Base-by-base conservation (phyloP, 345 rosid genomes). In the Tarenaya hassleriana region DNA sequence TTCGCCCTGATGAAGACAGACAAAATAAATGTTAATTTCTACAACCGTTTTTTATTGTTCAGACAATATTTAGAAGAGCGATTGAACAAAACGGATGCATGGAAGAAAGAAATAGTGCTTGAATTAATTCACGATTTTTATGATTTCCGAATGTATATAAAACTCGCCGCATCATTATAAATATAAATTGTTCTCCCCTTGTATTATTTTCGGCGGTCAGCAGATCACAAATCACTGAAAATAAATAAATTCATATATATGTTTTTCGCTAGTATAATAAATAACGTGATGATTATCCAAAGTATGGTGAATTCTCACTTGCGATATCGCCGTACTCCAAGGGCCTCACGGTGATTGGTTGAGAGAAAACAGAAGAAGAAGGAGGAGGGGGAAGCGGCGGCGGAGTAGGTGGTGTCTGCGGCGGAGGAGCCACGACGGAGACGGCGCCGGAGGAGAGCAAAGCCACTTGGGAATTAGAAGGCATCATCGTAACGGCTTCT, bases 251-350 rank as follows among this genome's bases (percentile, higher is more conserved):
- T 66, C n/a, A 21, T 53, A 40, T 55, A 10, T 66, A 52, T 38
- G 41, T 58, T 44, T 55, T 12, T n/a, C n/a, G n/a, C 27, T 56
- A 50, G 35, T 42, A 41, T 19, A 34, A 41, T 59, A 54, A 34
- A 52, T 47, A 4, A 53, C 47, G 47, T 33, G 67, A 45, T 41
- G n/a, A n/a, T 68, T 73, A 86, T 53, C 91, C 79, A 60, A 86
- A 90, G 56, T 77, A 86, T 13, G 95, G 64, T 61, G 75, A 72
- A 69, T 86, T 77, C 47, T 82, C 87, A 64, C 70, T 79, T 18
- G 85, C 72, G 69, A 81, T 81, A 60, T 72, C 65, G 64, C 71
- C 76, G 49, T 74, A 91, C 59, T 80, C 87, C 8, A 61, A 61
- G 13, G 39, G 7, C 46, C 67, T 68, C 62, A 67, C 40, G 43